A percentile compares a stretch with the other conserved stretches of the same genome.
Evolutionary conservation across 164 flowering plant genomes (phyloP).

Genomic region (Dillenia turbinata): DNA sequence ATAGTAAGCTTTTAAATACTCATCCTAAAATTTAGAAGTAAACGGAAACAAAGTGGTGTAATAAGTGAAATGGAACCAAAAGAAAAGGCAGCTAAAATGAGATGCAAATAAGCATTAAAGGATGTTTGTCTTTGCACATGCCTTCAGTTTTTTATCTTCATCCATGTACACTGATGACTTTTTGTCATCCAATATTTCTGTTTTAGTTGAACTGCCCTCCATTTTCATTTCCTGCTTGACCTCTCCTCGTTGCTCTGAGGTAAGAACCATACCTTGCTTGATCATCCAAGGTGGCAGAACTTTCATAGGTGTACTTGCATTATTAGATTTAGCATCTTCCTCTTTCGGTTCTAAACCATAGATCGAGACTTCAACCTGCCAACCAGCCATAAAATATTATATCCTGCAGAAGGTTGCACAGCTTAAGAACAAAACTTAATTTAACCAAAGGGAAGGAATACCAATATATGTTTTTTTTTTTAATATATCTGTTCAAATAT

Average conservation of each 20-base stretch:
- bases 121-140: conserved; percentile 8
- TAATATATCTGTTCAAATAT: no score
- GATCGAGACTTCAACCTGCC: conserved; percentile 90
- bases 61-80: background rate
- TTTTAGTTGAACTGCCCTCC: conserved; percentile 37
- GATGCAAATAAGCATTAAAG: background rate
- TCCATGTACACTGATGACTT: conserved; percentile 34
- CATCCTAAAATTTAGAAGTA: conserved; percentile 44
- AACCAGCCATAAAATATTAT: conserved; percentile 10
- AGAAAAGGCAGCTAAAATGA: background rate
- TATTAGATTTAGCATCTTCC: conserved; percentile 63
- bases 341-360: conserved; percentile 70
- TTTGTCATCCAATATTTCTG: conserved; percentile 52
- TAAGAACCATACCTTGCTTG: conserved; percentile 88
- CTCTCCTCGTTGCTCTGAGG: conserved; percentile 87
- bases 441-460: background rate
- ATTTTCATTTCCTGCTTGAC: conserved; percentile 47
- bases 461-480: background rate
- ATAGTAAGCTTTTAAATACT: conserved; percentile 86
- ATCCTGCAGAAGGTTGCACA: no score
- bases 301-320: conserved; percentile 40
- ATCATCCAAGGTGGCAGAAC: conserved; percentile 99
- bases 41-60: background rate
- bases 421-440: no score
- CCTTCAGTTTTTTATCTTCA: conserved; percentile 63